These are phyloP conservation scores for Xylariaceae sp. DNA, from an alignment of 2,329 filamentous ascomycete genomes.

Conservation along the genomic window DNA sequence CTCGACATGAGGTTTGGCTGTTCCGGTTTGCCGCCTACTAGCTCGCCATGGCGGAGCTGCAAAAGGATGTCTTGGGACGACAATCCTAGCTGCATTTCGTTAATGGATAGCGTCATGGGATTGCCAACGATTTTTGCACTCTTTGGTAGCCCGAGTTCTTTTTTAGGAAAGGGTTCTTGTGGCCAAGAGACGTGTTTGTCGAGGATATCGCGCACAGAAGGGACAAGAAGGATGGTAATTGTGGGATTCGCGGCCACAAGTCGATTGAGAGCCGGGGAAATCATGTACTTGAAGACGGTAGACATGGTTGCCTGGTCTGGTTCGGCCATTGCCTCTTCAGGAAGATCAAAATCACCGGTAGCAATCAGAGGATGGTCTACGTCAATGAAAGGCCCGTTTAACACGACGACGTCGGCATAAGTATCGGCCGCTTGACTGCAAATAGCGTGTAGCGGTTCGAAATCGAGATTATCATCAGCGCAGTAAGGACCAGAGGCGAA, in stretches of 20 bases:
- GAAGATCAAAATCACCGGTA: constrained; percentile 73
- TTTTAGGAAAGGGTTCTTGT: constrained; percentile 56
- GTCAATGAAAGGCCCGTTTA: constrained; percentile 88
- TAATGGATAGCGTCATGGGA: constrained; percentile 83
- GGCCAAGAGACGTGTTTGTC: constrained; percentile 70
- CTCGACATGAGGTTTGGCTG: constrained; percentile 65
- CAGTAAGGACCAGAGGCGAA: constrained; percentile 88
- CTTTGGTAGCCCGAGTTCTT: constrained; percentile 76
- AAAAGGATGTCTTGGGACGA: constrained; percentile 81
- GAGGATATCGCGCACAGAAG: constrained; percentile 69
- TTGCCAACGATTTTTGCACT: constrained; percentile 75
- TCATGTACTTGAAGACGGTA: constrained; percentile 78
- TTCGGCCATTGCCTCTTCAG: constrained; percentile 61
- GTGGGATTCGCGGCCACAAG: constrained; percentile 69
- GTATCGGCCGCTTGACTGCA: constrained; percentile 73
- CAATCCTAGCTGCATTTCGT: constrained; percentile 80
- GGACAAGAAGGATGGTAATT: constrained; percentile 78
- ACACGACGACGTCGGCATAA: constrained; percentile 73
- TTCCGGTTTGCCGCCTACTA: constrained; percentile 54
- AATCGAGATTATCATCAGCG: constrained; percentile 86
- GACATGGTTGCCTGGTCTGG: constrained; percentile 76
- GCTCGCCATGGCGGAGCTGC: constrained; percentile 75
- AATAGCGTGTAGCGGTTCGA: constrained; percentile 79
- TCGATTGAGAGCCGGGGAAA: constrained; percentile 69
- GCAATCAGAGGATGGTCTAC: constrained; percentile 86